Conservation (phyloP, 441 rosid genomes). For the Manihot esculenta region DNA sequence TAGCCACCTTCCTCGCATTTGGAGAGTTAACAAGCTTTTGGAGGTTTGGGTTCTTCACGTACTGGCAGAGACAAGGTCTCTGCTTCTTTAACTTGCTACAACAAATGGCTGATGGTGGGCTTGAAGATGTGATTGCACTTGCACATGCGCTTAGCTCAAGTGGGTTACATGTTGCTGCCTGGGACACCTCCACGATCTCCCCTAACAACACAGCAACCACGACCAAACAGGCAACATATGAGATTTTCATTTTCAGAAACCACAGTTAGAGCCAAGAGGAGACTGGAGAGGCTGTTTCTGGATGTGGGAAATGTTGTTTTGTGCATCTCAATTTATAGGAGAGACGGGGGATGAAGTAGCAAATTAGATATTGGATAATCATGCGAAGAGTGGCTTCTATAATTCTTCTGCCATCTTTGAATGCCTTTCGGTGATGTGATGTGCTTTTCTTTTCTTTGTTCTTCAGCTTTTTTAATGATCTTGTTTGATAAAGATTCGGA, state of each 20-base stretch:
- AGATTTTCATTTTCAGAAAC: neutral
- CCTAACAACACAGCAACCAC: conserved; percentile 21
- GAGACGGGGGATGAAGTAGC: too few species aligned
- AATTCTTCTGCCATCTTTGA: neutral
- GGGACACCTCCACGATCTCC: neutral
- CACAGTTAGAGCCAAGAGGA: too few species aligned
- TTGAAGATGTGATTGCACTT: conserved; percentile 21
- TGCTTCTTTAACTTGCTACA: conserved; percentile 47
- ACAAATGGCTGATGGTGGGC: conserved; percentile 31
- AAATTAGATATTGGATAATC: too few species aligned
- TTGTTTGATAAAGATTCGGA: neutral
- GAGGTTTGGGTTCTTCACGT: conserved; percentile 33
- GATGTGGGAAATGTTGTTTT: too few species aligned
- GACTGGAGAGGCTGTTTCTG: too few species aligned
- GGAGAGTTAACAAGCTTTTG: conserved; percentile 36
- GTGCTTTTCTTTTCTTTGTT: neutral
- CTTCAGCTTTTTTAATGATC: neutral
- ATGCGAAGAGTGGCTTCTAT: neutral
- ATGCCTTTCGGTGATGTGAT: conserved; percentile 5
- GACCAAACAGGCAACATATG: neutral
- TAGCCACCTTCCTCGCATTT: conserved; percentile 34
- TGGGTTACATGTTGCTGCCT: conserved; percentile 30
- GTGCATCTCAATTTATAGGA: neutral
- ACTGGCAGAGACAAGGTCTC: conserved; percentile 43
- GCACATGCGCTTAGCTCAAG: conserved; percentile 38